phyloP scores from a whole-genome alignment of 1,284 basidiomycete species.

The Ganoderma multipileum region DNA sequence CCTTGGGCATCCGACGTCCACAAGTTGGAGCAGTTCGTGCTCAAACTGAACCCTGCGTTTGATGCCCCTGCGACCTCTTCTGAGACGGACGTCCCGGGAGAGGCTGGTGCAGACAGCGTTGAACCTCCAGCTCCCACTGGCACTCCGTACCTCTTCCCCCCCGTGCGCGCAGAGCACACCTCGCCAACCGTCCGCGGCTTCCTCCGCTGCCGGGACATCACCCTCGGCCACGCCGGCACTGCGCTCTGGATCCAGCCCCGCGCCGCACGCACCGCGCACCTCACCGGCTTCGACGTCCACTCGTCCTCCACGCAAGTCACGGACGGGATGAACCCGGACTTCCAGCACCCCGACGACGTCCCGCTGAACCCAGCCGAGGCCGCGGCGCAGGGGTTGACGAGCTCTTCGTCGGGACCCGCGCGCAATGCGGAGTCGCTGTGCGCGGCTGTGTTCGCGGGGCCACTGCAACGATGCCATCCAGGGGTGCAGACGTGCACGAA shows the following conservation, averaged over 20 bases:
- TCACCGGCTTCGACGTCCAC: constrained; percentile 39
- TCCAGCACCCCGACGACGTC: constrained; percentile 4
- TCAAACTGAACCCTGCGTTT: constrained; percentile 46
- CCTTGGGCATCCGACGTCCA: constrained; percentile 61
- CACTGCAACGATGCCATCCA: constrained; percentile 34
- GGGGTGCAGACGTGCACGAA: constrained; percentile 32
- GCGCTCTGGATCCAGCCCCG: constrained; percentile 66
- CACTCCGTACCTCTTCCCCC: constrained; percentile 51
- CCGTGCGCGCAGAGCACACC: constrained; percentile 41
- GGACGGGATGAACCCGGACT: constrained; percentile 21
- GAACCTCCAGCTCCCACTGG: constrained; percentile 10
- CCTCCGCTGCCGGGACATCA: constrained; percentile 56
- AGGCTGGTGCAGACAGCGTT: not conserved
- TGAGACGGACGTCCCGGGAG: not conserved
- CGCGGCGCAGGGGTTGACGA: not conserved
- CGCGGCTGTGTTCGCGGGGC: constrained; percentile 56
- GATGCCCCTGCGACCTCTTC: not conserved
- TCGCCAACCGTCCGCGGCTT: constrained; percentile 53
- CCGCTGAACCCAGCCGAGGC: not conserved
- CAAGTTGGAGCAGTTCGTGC: constrained; percentile 53
- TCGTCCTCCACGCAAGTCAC: constrained; percentile 32
- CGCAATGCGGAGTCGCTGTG: constrained; percentile 47
- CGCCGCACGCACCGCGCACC: constrained; percentile 32
- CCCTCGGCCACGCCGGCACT: constrained; percentile 58
- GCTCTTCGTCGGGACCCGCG: not conserved